These are phyloP conservation scores for Fraxinus quadrangulata DNA, from an alignment of 257 asterid genomes.

Conservation along the genomic window DNA sequence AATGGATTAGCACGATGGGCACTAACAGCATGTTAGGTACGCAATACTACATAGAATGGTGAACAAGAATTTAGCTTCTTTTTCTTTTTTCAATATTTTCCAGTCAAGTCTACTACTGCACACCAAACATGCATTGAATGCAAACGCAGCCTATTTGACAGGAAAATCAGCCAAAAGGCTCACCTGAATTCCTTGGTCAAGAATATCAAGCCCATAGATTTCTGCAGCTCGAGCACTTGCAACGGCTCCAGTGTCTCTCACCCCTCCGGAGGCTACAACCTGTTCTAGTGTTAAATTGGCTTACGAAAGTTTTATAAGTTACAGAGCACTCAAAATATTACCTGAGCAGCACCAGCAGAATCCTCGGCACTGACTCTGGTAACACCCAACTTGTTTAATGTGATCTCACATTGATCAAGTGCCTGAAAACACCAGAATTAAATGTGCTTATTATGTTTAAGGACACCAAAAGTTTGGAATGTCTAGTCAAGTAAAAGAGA, in stretches of 20 bases:
- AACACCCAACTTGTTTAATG: conserved; percentile 59
- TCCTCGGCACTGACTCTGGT: conserved; percentile 57
- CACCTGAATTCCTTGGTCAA: conserved; percentile 85
- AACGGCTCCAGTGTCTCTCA: conserved; percentile 76
- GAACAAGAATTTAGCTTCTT: background rate
- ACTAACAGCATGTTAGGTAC: background rate
- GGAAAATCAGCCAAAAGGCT: conserved; percentile 14
- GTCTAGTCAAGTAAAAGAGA: conserved; percentile 5
- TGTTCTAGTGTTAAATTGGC: conserved; percentile 43
- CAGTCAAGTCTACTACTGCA: background rate
- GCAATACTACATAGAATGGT: background rate
- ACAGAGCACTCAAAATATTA: conserved; percentile 30
- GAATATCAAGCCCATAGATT: conserved; percentile 83
- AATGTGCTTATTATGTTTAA: background rate
- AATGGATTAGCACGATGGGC: background rate
- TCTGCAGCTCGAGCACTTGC: conserved; percentile 91
- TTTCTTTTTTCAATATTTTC: too few relatives aligned
- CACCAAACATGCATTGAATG: background rate
- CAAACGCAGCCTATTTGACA: background rate
- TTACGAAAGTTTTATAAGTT: background rate
- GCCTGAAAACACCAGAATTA: conserved; percentile 54
- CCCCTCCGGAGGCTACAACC: conserved; percentile 65
- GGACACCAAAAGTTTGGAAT: background rate
- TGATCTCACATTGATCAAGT: conserved; percentile 67
- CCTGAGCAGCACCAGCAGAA: conserved; percentile 95